phyloP scores from a whole-genome alignment of 371 early-diverging fungal species.

The Mucor plumbeus region DNA sequence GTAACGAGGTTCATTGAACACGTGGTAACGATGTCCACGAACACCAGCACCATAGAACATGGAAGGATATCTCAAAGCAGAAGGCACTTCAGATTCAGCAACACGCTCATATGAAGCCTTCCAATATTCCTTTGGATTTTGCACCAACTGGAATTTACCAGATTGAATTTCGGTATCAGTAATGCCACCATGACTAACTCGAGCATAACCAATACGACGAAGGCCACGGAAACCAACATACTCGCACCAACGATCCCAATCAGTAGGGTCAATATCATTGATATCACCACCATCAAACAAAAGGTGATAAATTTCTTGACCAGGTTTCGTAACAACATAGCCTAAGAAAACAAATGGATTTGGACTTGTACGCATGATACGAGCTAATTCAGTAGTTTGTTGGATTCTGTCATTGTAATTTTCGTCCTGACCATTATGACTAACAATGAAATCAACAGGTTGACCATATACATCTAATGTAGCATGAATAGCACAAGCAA shows the following conservation, averaged over 20 bases:
- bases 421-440: conserved; percentile 88
- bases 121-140: conserved; percentile 55
- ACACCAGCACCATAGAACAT: conserved; percentile 74
- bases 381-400: conserved; percentile 81
- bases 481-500: conserved; percentile 87
- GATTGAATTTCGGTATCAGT: conserved; percentile 88
- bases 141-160: conserved; percentile 78
- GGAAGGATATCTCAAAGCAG: conserved; percentile 68
- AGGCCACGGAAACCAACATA: conserved; percentile 83
- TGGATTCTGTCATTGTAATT: conserved; percentile 75
- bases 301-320: conserved; percentile 65
- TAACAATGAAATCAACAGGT: conserved; percentile 81
- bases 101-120: conserved; percentile 64
- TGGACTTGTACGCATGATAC: conserved; percentile 73
- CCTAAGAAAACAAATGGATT: conserved; percentile 85
- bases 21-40: conserved; percentile 80
- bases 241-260: conserved; percentile 86
- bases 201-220: conserved; percentile 77
- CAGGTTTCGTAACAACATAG: conserved; percentile 83
- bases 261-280: conserved; percentile 78
- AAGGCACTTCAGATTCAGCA: conserved; percentile 57
- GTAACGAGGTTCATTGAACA: conserved; percentile 80
- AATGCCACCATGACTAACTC: conserved; percentile 79
- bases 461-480: conserved; percentile 83
- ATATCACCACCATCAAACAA: conserved; percentile 73